Percentiles rank a stretch among this genome's conserved stretches.
phyloP scores from a whole-genome alignment of 2,329 filamentous ascomycete genomes.

The Remersonia thermophila region DNA sequence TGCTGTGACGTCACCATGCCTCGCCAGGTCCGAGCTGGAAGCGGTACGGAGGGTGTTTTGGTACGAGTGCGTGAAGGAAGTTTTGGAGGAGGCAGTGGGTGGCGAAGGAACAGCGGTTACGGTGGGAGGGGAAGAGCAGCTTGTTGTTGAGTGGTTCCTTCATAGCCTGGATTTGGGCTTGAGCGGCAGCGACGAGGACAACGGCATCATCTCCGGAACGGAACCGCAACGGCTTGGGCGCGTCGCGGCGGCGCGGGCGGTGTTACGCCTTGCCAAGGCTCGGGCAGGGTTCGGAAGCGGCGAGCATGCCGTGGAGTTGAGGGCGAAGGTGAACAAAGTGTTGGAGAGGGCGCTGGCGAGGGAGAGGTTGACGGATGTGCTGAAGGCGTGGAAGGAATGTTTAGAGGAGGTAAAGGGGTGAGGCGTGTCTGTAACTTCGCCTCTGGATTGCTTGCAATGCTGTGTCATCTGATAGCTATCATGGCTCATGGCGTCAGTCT shows the following conservation, averaged over 20 bases:
- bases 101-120: conserved; percentile 15
- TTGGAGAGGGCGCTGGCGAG: conserved; percentile 41
- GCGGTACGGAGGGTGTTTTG: conserved; percentile 37
- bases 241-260: conserved; percentile 32
- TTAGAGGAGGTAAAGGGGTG: conserved; percentile 3
- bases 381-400: conserved; percentile 19
- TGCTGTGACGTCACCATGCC: conserved; percentile 22
- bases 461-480: too few species aligned
- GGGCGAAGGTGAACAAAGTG: conserved; percentile 23
- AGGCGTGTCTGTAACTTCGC: too few species aligned
- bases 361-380: conserved; percentile 25
- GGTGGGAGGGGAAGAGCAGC: conserved; percentile 2
- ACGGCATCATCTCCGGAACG: conserved; percentile 24
- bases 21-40: conserved; percentile 27
- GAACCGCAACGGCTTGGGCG: conserved; percentile 39
- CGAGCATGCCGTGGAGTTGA: conserved; percentile 6
- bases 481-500: too few species aligned
- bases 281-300: conserved; percentile 15
- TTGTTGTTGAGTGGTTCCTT: conserved; percentile 29
- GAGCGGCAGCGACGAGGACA: conserved; percentile 21
- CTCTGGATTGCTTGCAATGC: too few species aligned
- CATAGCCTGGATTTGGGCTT: conserved; percentile 34
- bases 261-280: conserved; percentile 31
- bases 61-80: conserved; percentile 36
- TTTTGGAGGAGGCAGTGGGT: conserved; percentile 31